Evolutionary conservation across 2,329 filamentous ascomycete species (phyloP).

Genomic region (Trichoderma citrinoviride): DNA sequence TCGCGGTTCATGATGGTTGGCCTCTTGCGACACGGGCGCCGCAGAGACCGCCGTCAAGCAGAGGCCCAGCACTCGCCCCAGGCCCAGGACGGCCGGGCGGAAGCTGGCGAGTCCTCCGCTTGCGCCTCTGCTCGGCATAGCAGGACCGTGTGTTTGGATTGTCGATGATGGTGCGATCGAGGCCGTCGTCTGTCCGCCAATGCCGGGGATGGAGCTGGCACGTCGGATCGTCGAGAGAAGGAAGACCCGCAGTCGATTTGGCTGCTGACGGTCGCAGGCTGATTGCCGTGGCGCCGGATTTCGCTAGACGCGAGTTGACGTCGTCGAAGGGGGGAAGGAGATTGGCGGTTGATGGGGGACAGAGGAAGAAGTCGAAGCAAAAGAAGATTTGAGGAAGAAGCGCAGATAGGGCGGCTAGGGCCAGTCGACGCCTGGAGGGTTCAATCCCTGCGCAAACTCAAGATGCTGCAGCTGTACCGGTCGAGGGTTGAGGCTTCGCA

Average conservation of each 20-base stretch:
- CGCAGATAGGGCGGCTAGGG: neutral
- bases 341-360: too few species aligned
- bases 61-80: slow-evolving; percentile 51
- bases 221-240: neutral
- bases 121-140: slow-evolving; percentile 31
- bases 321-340: neutral
- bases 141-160: neutral
- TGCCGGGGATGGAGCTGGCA: neutral
- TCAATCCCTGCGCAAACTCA: slow-evolving; percentile 15
- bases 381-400: neutral
- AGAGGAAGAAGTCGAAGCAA: neutral
- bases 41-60: slow-evolving; percentile 50
- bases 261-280: slow-evolving; percentile 3
- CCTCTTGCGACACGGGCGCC: slow-evolving; percentile 40
- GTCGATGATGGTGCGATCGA: neutral
- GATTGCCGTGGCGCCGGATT: neutral
- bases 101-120: slow-evolving; percentile 39
- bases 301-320: neutral
- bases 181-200: neutral
- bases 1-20: slow-evolving; percentile 41
- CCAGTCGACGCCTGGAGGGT: neutral
- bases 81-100: slow-evolving; percentile 50
- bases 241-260: slow-evolving; percentile 4
- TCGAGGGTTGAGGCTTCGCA: neutral
- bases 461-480: neutral